Evolutionary conservation across 176 grass and related monocot species (phyloP).

Genomic region (Metroxylon sagu): DNA sequence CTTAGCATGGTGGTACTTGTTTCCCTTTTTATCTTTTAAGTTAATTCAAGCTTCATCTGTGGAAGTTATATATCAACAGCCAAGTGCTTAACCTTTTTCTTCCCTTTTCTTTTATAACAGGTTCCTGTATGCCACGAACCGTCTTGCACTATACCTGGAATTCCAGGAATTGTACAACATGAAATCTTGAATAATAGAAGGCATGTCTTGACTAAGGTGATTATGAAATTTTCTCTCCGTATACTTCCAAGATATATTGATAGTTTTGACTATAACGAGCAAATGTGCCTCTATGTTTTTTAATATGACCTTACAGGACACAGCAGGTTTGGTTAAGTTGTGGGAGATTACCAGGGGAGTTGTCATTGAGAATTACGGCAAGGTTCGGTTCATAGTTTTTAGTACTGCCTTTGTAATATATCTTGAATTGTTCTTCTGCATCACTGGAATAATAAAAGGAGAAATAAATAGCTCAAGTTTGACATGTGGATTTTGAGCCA

Average conservation of each 20-base stretch:
- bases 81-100: background rate
- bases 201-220: conserved; percentile 95
- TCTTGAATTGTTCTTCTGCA: background rate
- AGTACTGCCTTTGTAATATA: background rate
- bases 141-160: conserved; percentile 60
- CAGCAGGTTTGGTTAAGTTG: conserved; percentile 70
- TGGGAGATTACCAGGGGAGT: conserved; percentile 90
- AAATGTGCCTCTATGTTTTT: too few relatives aligned
- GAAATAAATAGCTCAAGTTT: background rate
- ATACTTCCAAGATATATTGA: too few relatives aligned
- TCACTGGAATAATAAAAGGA: background rate
- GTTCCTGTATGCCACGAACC: conserved; percentile 82
- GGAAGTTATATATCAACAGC: too few relatives aligned
- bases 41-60: too few relatives aligned
- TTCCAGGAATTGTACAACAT: conserved; percentile 75
- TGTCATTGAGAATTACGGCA: conserved; percentile 89
- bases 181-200: conserved; percentile 98
- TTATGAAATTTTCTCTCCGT: conserved; percentile 4
- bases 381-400: conserved; percentile 36
- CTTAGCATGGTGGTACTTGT: too few relatives aligned
- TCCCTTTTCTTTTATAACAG: conserved; percentile 22
- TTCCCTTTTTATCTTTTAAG: too few relatives aligned
- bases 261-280: too few relatives aligned
- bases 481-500: too few relatives aligned
- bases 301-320: conserved; percentile 45